Evolutionary conservation across 352 stramenopile species (phyloP).

Genomic region (Lagenidium sp.): DNA sequence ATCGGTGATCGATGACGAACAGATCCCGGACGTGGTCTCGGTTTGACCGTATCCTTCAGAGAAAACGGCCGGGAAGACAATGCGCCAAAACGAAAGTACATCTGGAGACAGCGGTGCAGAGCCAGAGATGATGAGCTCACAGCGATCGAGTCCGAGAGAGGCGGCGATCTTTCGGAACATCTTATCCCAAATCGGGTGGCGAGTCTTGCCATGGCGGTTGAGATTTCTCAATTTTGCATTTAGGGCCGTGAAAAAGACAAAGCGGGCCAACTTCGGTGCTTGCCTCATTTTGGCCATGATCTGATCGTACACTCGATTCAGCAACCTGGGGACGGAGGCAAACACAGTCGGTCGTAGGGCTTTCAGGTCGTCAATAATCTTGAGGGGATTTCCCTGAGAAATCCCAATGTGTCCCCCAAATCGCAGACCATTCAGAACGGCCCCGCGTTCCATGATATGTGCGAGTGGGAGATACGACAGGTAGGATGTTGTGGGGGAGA

Average conservation of each 20-base stretch:
- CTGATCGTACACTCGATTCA: slow-evolving; percentile 97
- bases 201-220: slow-evolving; percentile 47
- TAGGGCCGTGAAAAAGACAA: slow-evolving; percentile 74
- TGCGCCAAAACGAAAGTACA: slow-evolving; percentile 93
- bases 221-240: slow-evolving; percentile 41
- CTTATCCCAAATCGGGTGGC: slow-evolving; percentile 87
- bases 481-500: slow-evolving; percentile 74
- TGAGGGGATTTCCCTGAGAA: slow-evolving; percentile 83
- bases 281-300: slow-evolving; percentile 64
- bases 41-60: slow-evolving; percentile 96
- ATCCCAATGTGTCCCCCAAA: slow-evolving; percentile 88
- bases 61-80: slow-evolving; percentile 81
- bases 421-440: slow-evolving; percentile 45
- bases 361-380: slow-evolving; percentile 90
- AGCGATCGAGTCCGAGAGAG: slow-evolving; percentile 77
- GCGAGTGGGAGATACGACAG: slow-evolving; percentile 95
- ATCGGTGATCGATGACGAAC: slow-evolving; percentile 35
- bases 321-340: slow-evolving; percentile 88
- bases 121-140: slow-evolving; percentile 90
- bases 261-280: slow-evolving; percentile 65
- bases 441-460: slow-evolving; percentile 93
- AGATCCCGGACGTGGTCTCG: slow-evolving; percentile 87
- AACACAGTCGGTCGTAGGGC: slow-evolving; percentile 90
- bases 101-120: slow-evolving; percentile 90
- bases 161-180: slow-evolving; percentile 93